Percentiles rank a stretch among this genome's conserved stretches.
Conservation (phyloP, 2,329 filamentous ascomycete species). For the Pseudogymnoascus sp. region DNA sequence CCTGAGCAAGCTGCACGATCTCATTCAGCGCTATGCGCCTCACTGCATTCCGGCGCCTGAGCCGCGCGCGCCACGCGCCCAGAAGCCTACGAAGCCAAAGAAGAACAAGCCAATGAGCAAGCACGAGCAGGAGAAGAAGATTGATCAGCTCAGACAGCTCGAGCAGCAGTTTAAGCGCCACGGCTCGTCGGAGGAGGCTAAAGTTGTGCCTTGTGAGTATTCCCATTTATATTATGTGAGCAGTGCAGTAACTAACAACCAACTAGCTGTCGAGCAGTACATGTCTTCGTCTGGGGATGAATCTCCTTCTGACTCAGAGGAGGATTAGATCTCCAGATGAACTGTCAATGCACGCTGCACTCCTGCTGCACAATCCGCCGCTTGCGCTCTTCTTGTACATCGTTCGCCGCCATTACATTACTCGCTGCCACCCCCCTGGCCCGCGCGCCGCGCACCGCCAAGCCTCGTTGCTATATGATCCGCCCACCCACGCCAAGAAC, state of each 20-base stretch:
- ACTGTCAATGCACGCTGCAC: neutral
- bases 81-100: constrained; percentile 36
- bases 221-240: neutral
- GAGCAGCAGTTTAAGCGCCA: constrained; percentile 37
- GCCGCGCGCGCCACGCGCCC: constrained; percentile 23
- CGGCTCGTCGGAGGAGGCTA: constrained; percentile 32
- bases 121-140: constrained; percentile 59
- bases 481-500: neutral
- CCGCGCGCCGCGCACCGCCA: neutral
- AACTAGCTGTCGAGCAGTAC: constrained; percentile 24
- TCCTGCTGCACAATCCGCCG: constrained; percentile 2
- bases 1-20: constrained; percentile 43
- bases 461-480: neutral
- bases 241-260: constrained; percentile 13
- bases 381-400: constrained; percentile 3
- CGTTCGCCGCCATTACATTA: neutral
- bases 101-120: constrained; percentile 71
- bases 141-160: constrained; percentile 53
- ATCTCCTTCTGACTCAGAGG: constrained; percentile 43
- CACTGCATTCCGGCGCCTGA: constrained; percentile 37
- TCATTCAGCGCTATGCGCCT: constrained; percentile 43
- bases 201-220: constrained; percentile 25
- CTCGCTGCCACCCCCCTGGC: neutral
- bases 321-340: constrained; percentile 25
- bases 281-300: constrained; percentile 44